Base-by-base conservation (phyloP, 2,329 filamentous ascomycete genomes). In the Trichoderma oligosporum region DNA sequence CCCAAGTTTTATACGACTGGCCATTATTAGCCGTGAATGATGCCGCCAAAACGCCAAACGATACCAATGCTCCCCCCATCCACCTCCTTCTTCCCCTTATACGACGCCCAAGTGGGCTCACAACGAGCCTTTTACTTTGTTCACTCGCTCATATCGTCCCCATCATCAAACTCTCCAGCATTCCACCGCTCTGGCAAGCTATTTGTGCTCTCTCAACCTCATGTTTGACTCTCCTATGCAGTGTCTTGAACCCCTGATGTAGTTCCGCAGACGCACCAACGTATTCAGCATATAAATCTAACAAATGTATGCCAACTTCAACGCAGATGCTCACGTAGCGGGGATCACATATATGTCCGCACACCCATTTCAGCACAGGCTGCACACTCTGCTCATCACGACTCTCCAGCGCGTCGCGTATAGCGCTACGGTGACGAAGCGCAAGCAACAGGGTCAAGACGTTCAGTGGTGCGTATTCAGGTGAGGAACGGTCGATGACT, bases 261-360 rank as follows among this genome's bases (percentile, higher is more conserved):
- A 97, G 81, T 69, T 89, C 85, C 6, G 82, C 79, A 33, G 87
- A 91, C 48, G 85, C 84, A 2, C 84, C 88, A 22, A 91, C 79
- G 64, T 91, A 88, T 68, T 89, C 86, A 27, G 88, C 85, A 71
- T 97, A 99, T 35, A 97, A 77, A 67, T 99, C 93, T 18, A 97
- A 76, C 33, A 97, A 77, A 59, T 91, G 80, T 66, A 95, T 82
- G 14, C 87, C 86, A 20, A 94, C 84, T 71, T 97, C 93, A 22
- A 91, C 88, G 67, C 89, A 91, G 31, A 96, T 76, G 60, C 81
- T 82, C 46, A 94, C 85, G 70, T 94, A 88, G 56, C 89, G 84
- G 31, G 93, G 90, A 69, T 97, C 88, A 36, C 85, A 81, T 64
- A 99, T 87, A 72, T 93, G 84, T 64, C 83, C 86, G 70, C 85